Base-by-base conservation (phyloP, 2,329 filamentous ascomycete genomes). In the Colletotrichum lini region DNA sequence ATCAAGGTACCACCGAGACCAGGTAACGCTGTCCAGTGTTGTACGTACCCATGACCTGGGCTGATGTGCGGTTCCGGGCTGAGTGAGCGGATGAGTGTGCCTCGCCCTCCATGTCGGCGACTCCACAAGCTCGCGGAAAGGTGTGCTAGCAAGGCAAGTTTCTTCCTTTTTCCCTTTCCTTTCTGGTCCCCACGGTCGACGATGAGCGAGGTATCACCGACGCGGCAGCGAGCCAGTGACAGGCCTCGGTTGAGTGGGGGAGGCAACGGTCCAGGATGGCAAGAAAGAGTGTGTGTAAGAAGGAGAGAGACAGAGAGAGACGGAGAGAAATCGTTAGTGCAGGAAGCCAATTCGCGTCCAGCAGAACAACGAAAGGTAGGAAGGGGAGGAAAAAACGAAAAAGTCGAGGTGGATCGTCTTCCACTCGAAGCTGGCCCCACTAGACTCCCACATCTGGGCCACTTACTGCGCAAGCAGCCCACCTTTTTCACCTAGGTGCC, bases 171-270 rank as follows among this genome's bases (percentile, higher is more conserved):
- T n/a, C 54, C 21, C 18, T 21, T 50, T 50, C 18, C 38, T 50
- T 50, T 23, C 26, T 60, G 56, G 63, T 71, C 58, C 45, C 59
- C 53, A 72, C 44, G 56, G 30, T 44, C 21, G 47, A 38, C 59
- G 68, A 62, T 71, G 68, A 67, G 67, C 68, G 68, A 71, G 58
- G 68, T 72, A 72, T 72, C 69, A 54, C 69, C 69, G 69, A 69
- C 54, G 59, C 30, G 18, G 38, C 59, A 69, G 69, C 65, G 58
- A 69, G 47, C 69, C 69, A 72, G 47, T 72, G 58, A 54, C 18
- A 63, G 30, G 54, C 40, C 30, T 64, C 53, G 38, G 53, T 47
- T 35, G 40, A 15, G 69, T 49, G 69, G 69, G 40, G 68, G 54
- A 58, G 59, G 38, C 49, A 13, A 42, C 13, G 58, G 30, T 45